Evolutionary conservation across 345 rosid genomes (phyloP), one percentile per base, ranked within the genome.

Genomic region (Syzygium jambos): DNA sequence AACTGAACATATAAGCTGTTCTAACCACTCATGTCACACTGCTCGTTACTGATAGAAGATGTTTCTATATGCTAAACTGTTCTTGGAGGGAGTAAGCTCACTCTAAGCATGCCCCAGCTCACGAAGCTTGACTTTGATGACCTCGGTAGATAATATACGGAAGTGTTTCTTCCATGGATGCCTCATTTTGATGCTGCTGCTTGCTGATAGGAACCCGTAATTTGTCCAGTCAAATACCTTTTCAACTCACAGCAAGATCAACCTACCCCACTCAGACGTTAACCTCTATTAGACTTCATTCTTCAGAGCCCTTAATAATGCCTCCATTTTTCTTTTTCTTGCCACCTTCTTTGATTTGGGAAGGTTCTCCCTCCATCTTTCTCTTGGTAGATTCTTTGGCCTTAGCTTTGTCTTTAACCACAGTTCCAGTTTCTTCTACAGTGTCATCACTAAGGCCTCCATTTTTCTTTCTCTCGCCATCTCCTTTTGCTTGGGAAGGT

Each of bases 311-410:
- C 80, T 73, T 73, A 73, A 8, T 73, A 73, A 19, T 78, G 63
- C 85, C 65, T 80, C n/a, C 83, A 25, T 11, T 29, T 21, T 88
- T 85, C 83, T 57, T n/a, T 14, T 65, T 89, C 55, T 86, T 90
- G 83, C 89, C 56, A 57, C 78, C 56, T 29, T 85, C 89, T 61
- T 85, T 78, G 30, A 86, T 55, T 57, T 85, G 80, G 63, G 85
- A 80, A 80, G 85, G 52, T 78, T 88, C 83, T 57, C 85, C 89
- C 23, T 88, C 88, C 30, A 41, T 86, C 87, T 94, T 92, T 90
- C 93, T 95, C 88, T 92, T 93, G 51, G 92, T 90, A 29, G 87
- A 88, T 86, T 95, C 96, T 87, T 86, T 91, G 54, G 92, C 87
- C 89, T 90, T 96, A 27, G 91, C 94, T 87, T 90, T 95, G 88